phyloP scores from a whole-genome alignment of 1,284 basidiomycete genomes.

The Trichosporon ovoides region DNA sequence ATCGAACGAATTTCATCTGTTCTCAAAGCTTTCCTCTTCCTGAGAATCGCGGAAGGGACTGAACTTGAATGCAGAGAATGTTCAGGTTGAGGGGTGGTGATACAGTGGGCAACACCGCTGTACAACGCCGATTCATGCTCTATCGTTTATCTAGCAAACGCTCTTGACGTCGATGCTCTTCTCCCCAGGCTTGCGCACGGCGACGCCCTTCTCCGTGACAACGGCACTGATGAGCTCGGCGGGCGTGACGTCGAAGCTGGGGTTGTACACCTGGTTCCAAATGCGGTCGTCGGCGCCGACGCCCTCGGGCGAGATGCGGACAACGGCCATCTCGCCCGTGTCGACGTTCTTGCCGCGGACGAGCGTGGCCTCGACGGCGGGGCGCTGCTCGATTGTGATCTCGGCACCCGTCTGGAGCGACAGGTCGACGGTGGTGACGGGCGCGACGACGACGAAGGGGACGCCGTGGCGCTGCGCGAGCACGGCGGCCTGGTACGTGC shows the following conservation, averaged over 20 bases:
- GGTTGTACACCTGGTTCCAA: slow-evolving; percentile 67
- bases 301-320: slow-evolving; percentile 47
- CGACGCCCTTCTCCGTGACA: slow-evolving; percentile 83
- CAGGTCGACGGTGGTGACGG: slow-evolving; percentile 81
- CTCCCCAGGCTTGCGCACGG: slow-evolving; percentile 51
- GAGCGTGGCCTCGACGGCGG: slow-evolving; percentile 75
- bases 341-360: slow-evolving; percentile 60
- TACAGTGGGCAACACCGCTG: too few species aligned
- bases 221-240: slow-evolving; percentile 63
- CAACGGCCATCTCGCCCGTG: slow-evolving; percentile 42
- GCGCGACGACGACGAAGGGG: slow-evolving; percentile 84
- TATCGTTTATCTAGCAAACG: slow-evolving; percentile 26
- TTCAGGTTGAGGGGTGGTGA: too few species aligned
- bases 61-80: background rate
- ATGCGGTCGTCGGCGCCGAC: slow-evolving; percentile 40
- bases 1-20: too few species aligned
- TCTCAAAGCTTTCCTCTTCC: too few species aligned
- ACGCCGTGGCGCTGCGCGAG: slow-evolving; percentile 76
- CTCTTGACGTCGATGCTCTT: slow-evolving; percentile 42
- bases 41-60: background rate
- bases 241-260: slow-evolving; percentile 89
- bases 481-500: slow-evolving; percentile 85
- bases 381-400: slow-evolving; percentile 90
- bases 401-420: slow-evolving; percentile 64
- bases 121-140: background rate